phyloP scores from a whole-genome alignment of 495 filamentous ascomycete species.

The Thermothielavioides terrestris region DNA sequence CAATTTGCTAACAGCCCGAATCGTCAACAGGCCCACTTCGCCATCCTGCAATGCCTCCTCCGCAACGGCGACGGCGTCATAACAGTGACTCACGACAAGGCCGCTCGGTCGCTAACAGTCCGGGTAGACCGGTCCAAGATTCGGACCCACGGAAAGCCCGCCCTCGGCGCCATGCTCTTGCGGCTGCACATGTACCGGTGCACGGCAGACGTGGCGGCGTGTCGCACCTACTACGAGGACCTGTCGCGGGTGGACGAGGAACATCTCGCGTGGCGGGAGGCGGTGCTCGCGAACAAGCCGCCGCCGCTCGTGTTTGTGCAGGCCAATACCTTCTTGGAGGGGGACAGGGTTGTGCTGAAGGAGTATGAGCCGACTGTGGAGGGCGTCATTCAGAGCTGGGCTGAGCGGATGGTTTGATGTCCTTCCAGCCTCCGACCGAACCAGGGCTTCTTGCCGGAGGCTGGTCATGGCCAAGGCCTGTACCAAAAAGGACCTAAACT shows the following conservation, averaged over 20 bases:
- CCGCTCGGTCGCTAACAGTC: constrained; percentile 21
- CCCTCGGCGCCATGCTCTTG: constrained; percentile 35
- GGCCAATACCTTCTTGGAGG: constrained; percentile 36
- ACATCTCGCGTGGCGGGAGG: constrained; percentile 29
- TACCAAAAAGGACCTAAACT: too few species aligned
- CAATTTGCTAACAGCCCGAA: too few species aligned
- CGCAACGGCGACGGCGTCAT: constrained; percentile 27
- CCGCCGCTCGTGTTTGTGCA: constrained; percentile 34
- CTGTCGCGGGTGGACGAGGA: constrained; percentile 33
- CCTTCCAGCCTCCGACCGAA: neutral
- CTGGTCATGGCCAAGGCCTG: too few species aligned
- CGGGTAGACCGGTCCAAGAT: constrained; percentile 32
- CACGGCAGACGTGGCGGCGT: constrained; percentile 36
- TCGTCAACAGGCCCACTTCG: constrained; percentile 34
- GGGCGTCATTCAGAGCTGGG: constrained; percentile 41
- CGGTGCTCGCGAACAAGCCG: constrained; percentile 27
- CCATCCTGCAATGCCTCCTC: constrained; percentile 34
- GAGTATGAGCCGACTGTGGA: constrained; percentile 35
- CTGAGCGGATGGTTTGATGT: constrained; percentile 14
- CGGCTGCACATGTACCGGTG: constrained; percentile 40
- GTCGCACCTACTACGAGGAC: constrained; percentile 32
- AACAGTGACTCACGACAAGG: constrained; percentile 16
- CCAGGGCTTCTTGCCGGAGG: neutral
- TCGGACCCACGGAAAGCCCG: constrained; percentile 31
- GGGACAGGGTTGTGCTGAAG: constrained; percentile 27